These are phyloP conservation scores for Styphnolobium japonicum DNA, from an alignment of 306 rosid genomes.

Conservation along the genomic window DNA sequence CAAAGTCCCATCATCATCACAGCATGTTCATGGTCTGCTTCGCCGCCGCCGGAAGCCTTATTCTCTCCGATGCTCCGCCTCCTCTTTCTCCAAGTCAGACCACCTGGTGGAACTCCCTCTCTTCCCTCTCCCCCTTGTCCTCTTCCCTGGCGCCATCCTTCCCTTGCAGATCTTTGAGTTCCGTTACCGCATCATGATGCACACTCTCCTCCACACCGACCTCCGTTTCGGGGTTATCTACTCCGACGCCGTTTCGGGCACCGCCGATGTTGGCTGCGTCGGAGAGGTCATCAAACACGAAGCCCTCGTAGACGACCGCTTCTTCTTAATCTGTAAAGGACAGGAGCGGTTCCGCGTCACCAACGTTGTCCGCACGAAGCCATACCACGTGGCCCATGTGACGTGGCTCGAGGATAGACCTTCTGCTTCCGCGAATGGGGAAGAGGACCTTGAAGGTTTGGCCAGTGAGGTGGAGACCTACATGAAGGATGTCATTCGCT, in stretches of 20 bases:
- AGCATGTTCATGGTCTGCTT: no score
- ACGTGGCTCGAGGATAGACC: constrained; percentile 96
- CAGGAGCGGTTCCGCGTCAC: constrained; percentile 91
- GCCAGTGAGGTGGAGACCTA: constrained; percentile 80
- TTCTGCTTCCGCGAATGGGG: no score
- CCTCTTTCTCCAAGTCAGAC: constrained; percentile 74
- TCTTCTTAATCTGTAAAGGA: constrained; percentile 92
- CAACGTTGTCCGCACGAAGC: constrained; percentile 73
- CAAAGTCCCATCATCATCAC: constrained; percentile 33
- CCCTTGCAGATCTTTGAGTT: constrained; percentile 98
- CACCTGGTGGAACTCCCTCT: constrained; percentile 91
- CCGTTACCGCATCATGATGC: constrained; percentile 99
- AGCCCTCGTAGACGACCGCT: constrained; percentile 89
- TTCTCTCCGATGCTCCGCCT: constrained; percentile 71
- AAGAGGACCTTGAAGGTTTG: constrained; percentile 61
- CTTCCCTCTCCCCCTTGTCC: constrained; percentile 84
- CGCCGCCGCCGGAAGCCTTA: constrained; percentile 31
- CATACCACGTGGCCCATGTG: constrained; percentile 87
- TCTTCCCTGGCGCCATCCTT: constrained; percentile 93
- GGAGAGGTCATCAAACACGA: constrained; percentile 99
- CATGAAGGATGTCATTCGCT: constrained; percentile 91
- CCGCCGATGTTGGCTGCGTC: constrained; percentile 86
- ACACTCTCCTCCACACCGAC: constrained; percentile 91
- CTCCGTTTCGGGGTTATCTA: constrained; percentile 96
- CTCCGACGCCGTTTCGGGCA: constrained; percentile 74